Evolutionary conservation across 73 alveolate species (phyloP).

Genomic region (Vitrella brassicaformis): DNA sequence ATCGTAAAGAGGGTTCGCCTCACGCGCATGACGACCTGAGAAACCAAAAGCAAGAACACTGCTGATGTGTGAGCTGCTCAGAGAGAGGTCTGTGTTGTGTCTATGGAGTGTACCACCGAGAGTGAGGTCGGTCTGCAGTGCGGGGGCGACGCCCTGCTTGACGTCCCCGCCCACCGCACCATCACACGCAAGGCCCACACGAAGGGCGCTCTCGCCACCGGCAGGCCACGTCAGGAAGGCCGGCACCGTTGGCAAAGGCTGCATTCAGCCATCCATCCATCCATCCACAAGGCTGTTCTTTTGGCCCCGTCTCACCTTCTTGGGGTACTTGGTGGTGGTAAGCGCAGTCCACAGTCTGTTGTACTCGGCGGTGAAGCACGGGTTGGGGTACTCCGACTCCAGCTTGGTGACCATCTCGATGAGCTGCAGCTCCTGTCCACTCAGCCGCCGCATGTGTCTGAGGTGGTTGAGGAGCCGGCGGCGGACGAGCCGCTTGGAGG

Average conservation of each 20-base stretch:
- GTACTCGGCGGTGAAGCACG: constrained; percentile 39
- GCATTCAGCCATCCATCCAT: too few species aligned
- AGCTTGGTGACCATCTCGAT: background rate
- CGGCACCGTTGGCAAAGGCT: too few species aligned
- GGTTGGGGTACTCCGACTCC: constrained; percentile 10
- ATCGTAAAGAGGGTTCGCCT: too few species aligned
- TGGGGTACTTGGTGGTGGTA: background rate
- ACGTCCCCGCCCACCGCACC: constrained; percentile 36
- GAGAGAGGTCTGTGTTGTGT: too few species aligned
- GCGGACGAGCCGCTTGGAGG: constrained; percentile 25
- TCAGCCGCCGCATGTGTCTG: constrained; percentile 7
- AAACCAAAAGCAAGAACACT: too few species aligned
- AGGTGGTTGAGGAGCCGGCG: constrained; percentile 23
- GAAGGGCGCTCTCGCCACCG: constrained; percentile 17
- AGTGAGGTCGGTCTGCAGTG: too few species aligned
- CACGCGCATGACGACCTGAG: too few species aligned
- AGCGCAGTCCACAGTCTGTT: constrained; percentile 4
- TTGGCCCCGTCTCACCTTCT: too few species aligned
- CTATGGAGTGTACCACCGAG: too few species aligned
- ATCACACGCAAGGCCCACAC: constrained; percentile 26
- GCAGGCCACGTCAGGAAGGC: constrained; percentile 32
- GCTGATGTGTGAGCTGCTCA: too few species aligned
- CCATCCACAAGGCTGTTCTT: too few species aligned
- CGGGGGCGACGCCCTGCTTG: background rate
- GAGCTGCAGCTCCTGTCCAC: background rate